Percentiles rank a stretch among this genome's conserved stretches.
Evolutionary conservation across 805 yeast genomes (phyloP).

Genomic region (Trichomonascus vanleenenianus): DNA sequence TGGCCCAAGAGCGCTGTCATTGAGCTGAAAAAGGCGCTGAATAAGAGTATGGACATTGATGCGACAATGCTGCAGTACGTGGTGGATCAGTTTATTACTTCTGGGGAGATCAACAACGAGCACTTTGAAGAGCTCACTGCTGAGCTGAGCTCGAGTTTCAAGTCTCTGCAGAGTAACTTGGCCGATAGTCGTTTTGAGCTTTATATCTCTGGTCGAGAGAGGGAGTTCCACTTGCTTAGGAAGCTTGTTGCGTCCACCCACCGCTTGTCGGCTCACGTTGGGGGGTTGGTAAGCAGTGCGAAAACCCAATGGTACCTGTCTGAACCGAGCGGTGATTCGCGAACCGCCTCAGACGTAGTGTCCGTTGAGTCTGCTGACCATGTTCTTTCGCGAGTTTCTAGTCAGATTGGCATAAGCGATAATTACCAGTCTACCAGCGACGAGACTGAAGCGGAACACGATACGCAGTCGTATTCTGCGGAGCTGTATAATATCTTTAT

Average conservation of each 20-base stretch:
- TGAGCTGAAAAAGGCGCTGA: conserved; percentile 39
- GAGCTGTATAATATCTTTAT: conserved; percentile 62
- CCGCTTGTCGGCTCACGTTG: conserved; percentile 47
- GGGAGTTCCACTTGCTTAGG: conserved; percentile 40
- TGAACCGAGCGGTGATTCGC: background rate
- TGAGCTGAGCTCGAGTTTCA: conserved; percentile 35
- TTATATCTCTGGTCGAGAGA: conserved; percentile 44
- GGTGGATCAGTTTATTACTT: conserved; percentile 42
- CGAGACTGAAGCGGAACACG: background rate
- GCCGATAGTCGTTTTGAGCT: conserved; percentile 62
- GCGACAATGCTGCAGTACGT: conserved; percentile 41
- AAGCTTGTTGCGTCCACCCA: conserved; percentile 45
- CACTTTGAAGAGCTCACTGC: conserved; percentile 28
- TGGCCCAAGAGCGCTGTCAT: conserved; percentile 56
- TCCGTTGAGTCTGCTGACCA: conserved; percentile 7
- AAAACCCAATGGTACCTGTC: conserved; percentile 53
- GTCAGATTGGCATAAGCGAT: background rate
- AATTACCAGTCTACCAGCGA: background rate
- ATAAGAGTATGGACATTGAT: conserved; percentile 45
- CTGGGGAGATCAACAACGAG: conserved; percentile 35
- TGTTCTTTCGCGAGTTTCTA: background rate
- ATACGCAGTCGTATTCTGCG: background rate
- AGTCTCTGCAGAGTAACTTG: conserved; percentile 33
- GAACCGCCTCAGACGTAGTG: background rate
- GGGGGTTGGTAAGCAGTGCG: conserved; percentile 61